Base-by-base conservation (phyloP, 805 yeast genomes). In the Ogataea zsoltii region DNA sequence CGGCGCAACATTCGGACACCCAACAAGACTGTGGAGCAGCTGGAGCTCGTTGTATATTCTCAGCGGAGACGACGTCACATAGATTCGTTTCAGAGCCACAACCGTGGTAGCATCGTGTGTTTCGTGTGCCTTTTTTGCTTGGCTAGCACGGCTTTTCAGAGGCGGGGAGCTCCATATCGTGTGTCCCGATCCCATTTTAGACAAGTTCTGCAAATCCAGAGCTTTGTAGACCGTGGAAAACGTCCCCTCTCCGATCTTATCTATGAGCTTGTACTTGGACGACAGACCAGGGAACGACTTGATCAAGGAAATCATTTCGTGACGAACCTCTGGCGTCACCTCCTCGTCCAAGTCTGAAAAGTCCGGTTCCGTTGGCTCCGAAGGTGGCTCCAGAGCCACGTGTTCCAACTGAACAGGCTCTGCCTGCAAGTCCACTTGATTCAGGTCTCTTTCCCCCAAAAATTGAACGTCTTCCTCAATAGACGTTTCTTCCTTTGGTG, bases 61-160 rank as follows among this genome's bases (percentile, higher is more conserved):
- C 51, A 81, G 83, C 0, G 98, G 97, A 7, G 97, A 89, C 1
- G 97, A 88, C 0, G 99, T 94, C 16, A 91, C 98, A 64, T 92
- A 91, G 38, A 94, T 89, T 58, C 94, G 80, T 63, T 94, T 94
- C 54, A 94, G 71, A 2, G 99, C 99, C 46, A 94, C 98, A 23
- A 57, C 38, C 7, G 65, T 57, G 45, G 58, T 6, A 21, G 25
- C 25, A 6, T 9, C 55, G 6, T 54, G 60, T 41, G 60, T 58
- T 19, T 49, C 54, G 17, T 53, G 59, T 12, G 49, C 50, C 25
- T 46, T 61, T 36, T 55, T 61, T 15, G 57, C 50, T 16, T 38
- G 26, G 18, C 19, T 18, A 23, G 36, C n/a, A 15, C 45, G 36
- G 28, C 45, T 40, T 41, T 57, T 62, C 10, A 57, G 37, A 7